Conservation (phyloP, 768 basidiomycete species). For the Leccinellum albellum region DNA sequence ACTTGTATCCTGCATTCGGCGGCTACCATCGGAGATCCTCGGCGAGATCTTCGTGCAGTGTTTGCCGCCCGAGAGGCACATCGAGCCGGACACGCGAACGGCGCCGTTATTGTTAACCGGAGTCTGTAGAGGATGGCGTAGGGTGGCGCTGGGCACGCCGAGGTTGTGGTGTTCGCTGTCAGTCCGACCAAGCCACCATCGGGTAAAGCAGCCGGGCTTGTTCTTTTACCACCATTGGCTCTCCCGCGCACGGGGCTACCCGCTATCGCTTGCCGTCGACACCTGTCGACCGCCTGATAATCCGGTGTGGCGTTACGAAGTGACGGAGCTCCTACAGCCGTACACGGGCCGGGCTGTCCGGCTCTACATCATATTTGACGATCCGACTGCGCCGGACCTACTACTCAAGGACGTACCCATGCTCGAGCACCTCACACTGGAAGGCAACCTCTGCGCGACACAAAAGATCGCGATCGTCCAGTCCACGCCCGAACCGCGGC, state of each 20-base stretch:
- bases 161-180: conserved; percentile 46
- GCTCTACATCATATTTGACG: conserved; percentile 13
- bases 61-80: conserved; percentile 22
- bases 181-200: conserved; percentile 5
- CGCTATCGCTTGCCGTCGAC: conserved; percentile 22
- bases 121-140: conserved; percentile 43
- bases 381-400: conserved; percentile 5
- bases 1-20: conserved; percentile 29
- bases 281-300: conserved; percentile 8
- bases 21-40: conserved; percentile 43
- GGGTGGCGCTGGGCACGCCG: conserved; percentile 37
- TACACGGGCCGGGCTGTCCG: conserved; percentile 11
- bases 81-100: conserved; percentile 20
- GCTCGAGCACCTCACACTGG: conserved; percentile 16
- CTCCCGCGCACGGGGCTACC: conserved; percentile 17
- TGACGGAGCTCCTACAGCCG: conserved; percentile 20
- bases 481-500: not conserved
- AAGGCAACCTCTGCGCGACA: conserved; percentile 3
- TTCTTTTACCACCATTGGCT: conserved; percentile 18
- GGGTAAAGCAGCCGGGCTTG: conserved; percentile 6
- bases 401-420: conserved; percentile 19
- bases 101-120: conserved; percentile 38
- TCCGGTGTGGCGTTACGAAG: conserved; percentile 20
- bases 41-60: conserved; percentile 45
- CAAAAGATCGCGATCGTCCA: conserved; percentile 11